Evolutionary conservation across 1,284 basidiomycete genomes (phyloP).

Genomic region (Ganoderma lingzhi): DNA sequence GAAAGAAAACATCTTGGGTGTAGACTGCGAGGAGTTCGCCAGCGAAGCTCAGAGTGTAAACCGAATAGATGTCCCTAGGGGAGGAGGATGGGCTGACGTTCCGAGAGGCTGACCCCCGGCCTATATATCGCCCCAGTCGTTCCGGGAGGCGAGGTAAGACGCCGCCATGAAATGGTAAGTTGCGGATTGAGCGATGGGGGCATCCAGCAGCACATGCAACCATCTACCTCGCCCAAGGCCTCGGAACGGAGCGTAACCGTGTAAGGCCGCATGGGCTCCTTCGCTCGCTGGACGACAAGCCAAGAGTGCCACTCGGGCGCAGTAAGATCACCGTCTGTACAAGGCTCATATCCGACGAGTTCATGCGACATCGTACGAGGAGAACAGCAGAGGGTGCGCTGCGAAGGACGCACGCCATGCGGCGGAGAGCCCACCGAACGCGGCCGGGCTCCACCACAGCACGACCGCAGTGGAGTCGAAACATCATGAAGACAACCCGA

Average conservation of each 20-base stretch:
- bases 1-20: slow-evolving; percentile 22
- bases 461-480: not conserved
- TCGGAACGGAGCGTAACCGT: not conserved
- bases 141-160: not conserved
- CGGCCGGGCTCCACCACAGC: not conserved
- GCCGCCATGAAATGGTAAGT: not conserved
- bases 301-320: not conserved
- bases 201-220: not conserved
- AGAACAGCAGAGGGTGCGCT: not conserved
- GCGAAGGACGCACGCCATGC: not conserved
- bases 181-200: not conserved
- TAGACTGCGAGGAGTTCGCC: not conserved
- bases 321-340: not conserved
- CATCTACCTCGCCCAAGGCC: not conserved
- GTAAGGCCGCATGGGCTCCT: not conserved
- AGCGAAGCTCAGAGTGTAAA: not conserved
- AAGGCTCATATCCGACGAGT: not conserved
- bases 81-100: not conserved
- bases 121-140: not conserved
- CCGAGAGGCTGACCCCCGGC: not conserved
- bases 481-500: not conserved
- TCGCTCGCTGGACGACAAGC: not conserved
- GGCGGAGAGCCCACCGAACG: not conserved
- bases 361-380: not conserved
- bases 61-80: not conserved